Conservation (phyloP, 2,329 filamentous ascomycete genomes). For the Exophiala bonariae region DNA sequence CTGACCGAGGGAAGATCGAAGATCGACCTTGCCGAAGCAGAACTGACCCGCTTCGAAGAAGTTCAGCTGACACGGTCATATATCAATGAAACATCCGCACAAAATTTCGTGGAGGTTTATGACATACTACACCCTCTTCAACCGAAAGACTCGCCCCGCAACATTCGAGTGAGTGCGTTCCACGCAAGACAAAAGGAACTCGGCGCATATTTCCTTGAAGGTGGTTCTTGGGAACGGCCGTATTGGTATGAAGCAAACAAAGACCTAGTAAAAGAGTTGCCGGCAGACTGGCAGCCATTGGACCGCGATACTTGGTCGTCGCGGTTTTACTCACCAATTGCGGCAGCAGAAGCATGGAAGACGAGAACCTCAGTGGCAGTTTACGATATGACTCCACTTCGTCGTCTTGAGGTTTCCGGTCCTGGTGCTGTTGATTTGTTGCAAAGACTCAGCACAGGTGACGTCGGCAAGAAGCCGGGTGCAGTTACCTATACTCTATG, state of each 20-base stretch:
- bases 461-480: slow-evolving; percentile 47
- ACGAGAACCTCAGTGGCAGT: slow-evolving; percentile 62
- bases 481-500: slow-evolving; percentile 59
- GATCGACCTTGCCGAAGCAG: slow-evolving; percentile 60
- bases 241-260: slow-evolving; percentile 63
- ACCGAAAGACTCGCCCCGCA: slow-evolving; percentile 57
- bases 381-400: slow-evolving; percentile 63
- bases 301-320: slow-evolving; percentile 61
- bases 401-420: slow-evolving; percentile 59
- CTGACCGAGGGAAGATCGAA: slow-evolving; percentile 57
- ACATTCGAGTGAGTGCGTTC: slow-evolving; percentile 61
- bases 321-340: slow-evolving; percentile 58
- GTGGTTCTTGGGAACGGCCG: slow-evolving; percentile 61
- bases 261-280: slow-evolving; percentile 51
- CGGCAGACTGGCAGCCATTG: slow-evolving; percentile 55
- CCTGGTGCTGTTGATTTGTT: slow-evolving; percentile 58
- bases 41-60: slow-evolving; percentile 61
- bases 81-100: slow-evolving; percentile 58
- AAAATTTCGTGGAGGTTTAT: slow-evolving; percentile 66
- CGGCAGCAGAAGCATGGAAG: slow-evolving; percentile 64
- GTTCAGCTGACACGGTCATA: slow-evolving; percentile 58
- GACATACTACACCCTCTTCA: slow-evolving; percentile 64
- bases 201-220: slow-evolving; percentile 57
- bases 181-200: slow-evolving; percentile 55
- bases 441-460: slow-evolving; percentile 43